Conservation (phyloP, 345 rosid genomes). For the Corchorus capsularis region DNA sequence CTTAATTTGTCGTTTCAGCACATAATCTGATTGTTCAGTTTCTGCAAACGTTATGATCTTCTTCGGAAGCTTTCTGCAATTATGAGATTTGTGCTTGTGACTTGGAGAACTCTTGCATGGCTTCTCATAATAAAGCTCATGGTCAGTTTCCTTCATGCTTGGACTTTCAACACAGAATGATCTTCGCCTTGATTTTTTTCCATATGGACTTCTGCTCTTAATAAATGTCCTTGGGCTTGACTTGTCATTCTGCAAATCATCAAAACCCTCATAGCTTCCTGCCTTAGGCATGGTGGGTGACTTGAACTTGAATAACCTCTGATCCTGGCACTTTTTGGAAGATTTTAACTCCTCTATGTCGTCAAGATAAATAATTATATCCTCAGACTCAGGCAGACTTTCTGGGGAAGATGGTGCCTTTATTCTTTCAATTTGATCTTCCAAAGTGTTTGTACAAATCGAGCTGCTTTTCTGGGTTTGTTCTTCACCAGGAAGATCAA, state of each 20-base stretch:
- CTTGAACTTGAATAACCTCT: conserved; percentile 62
- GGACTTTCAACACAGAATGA: conserved; percentile 35
- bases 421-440: conserved; percentile 18
- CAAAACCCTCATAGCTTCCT: conserved; percentile 9
- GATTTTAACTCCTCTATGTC: conserved; percentile 55
- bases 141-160: conserved; percentile 34
- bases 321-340: conserved; percentile 45
- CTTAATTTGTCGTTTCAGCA: conserved; percentile 7
- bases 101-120: conserved; percentile 25
- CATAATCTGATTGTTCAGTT: conserved; percentile 9
- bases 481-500: conserved; percentile 6
- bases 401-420: conserved; percentile 41
- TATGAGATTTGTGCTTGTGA: conserved; percentile 28
- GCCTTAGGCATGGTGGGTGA: conserved; percentile 9
- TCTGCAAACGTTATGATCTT: conserved; percentile 6
- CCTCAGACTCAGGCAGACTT: conserved; percentile 37
- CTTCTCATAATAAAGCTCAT: conserved; percentile 37
- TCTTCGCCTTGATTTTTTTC: conserved; percentile 41
- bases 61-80: conserved; percentile 26
- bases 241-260: conserved; percentile 26
- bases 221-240: conserved; percentile 24
- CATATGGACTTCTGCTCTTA: conserved; percentile 19
- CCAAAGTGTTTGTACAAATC: not conserved
- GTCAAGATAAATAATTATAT: conserved; percentile 48
- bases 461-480: conserved; percentile 14